A percentile compares a stretch with the other conserved stretches of the same genome.
These are phyloP conservation scores for Mycocentrospora acerina DNA, from an alignment of 2,329 filamentous ascomycete species.

Conservation along the genomic window DNA sequence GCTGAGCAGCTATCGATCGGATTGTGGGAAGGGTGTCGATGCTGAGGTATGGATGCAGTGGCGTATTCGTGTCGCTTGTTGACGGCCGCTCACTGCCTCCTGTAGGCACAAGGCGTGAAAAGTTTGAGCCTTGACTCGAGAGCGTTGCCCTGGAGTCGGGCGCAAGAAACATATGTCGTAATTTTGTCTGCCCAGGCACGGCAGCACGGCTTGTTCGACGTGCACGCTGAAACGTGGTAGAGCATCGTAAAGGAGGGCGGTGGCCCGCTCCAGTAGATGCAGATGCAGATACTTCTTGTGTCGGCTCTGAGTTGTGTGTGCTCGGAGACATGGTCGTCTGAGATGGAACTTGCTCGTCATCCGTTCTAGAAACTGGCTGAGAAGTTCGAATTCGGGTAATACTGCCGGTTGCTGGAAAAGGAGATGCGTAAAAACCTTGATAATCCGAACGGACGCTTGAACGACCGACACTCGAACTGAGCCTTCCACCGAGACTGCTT, in stretches of 20 bases:
- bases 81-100: constrained; percentile 29
- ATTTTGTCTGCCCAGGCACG: constrained; percentile 36
- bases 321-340: constrained; percentile 23
- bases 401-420: constrained; percentile 22
- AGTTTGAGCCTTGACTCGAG: constrained; percentile 21
- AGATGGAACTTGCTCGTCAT: constrained; percentile 24
- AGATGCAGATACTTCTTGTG: constrained; percentile 14
- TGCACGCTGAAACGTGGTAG: constrained; percentile 18
- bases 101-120: constrained; percentile 19
- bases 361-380: not conserved
- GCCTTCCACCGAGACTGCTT: constrained; percentile 34
- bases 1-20: constrained; percentile 14
- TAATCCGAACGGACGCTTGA: constrained; percentile 13
- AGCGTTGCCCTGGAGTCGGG: constrained; percentile 22
- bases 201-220: constrained; percentile 30
- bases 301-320: constrained; percentile 12
- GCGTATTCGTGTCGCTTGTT: constrained; percentile 32
- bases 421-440: constrained; percentile 24
- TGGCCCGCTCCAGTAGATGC: constrained; percentile 8
- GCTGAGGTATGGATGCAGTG: constrained; percentile 21
- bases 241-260: constrained; percentile 15
- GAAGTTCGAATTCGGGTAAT: constrained; percentile 21
- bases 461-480: constrained; percentile 21
- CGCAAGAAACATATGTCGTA: constrained; percentile 38
- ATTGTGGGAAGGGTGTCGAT: constrained; percentile 12